These are phyloP conservation scores for Psidium guajava DNA, from an alignment of 345 rosid species.

Conservation along the genomic window DNA sequence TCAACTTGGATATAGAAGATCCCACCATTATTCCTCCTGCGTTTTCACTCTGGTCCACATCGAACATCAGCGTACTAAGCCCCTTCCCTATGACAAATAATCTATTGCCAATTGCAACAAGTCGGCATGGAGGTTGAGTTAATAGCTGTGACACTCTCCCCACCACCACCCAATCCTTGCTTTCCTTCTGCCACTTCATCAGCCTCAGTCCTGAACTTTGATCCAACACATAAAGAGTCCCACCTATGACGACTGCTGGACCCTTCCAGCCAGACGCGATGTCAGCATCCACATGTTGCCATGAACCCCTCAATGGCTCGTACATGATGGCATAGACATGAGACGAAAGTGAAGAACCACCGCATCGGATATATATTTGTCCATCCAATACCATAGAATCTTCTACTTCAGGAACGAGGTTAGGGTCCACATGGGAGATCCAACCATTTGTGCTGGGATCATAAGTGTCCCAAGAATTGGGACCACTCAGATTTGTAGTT, in stretches of 20 bases:
- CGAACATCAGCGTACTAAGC: constrained; percentile 49
- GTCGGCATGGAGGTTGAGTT: constrained; percentile 60
- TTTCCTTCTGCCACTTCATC: constrained; percentile 53
- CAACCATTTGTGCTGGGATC: constrained; percentile 41
- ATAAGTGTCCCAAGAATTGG: constrained; percentile 55
- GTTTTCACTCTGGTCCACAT: constrained; percentile 36
- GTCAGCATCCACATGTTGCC: constrained; percentile 56
- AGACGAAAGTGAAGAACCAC: constrained; percentile 19
- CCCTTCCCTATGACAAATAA: constrained; percentile 65
- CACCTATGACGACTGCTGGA: constrained; percentile 62
- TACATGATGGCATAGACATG: constrained; percentile 28
- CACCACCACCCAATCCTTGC: constrained; percentile 48
- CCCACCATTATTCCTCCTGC: constrained; percentile 54
- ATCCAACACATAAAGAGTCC: constrained; percentile 59
- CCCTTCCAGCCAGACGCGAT: constrained; percentile 74
- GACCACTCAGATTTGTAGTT: constrained; percentile 28
- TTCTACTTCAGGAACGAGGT: constrained; percentile 37
- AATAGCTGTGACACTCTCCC: constrained; percentile 53
- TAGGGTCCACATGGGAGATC: constrained; percentile 23
- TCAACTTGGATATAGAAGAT: constrained; percentile 47
- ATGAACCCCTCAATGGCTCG: constrained; percentile 30
- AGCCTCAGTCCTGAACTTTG: constrained; percentile 63
- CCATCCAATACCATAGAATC: constrained; percentile 65
- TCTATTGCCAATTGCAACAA: constrained; percentile 51
- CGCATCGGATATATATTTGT: constrained; percentile 44